A percentile compares a stretch with the other conserved stretches of the same genome.
Conservation (phyloP, 1,284 basidiomycete genomes). For the Rhizoctonia solani region DNA sequence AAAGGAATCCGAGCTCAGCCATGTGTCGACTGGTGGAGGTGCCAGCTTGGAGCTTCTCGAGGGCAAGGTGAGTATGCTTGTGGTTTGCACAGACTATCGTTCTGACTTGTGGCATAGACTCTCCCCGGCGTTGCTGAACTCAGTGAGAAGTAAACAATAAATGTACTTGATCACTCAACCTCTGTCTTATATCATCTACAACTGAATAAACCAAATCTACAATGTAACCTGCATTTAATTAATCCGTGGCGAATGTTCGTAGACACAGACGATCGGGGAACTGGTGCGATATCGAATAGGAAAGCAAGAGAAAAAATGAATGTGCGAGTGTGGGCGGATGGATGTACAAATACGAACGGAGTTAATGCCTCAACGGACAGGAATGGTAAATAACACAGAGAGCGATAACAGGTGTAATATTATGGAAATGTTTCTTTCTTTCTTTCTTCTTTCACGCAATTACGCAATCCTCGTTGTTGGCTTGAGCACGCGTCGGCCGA, state of each 20-base stretch:
- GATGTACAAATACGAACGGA: no score
- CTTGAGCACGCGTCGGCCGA: conserved; percentile 88
- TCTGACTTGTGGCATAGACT: conserved; percentile 50
- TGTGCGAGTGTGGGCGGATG: no score
- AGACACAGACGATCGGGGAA: conserved; percentile 1
- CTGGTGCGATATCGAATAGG: no score
- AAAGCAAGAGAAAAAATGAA: not conserved
- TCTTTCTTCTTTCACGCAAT: conserved; percentile 56
- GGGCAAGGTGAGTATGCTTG: conserved; percentile 71
- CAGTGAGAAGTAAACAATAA: conserved; percentile 58
- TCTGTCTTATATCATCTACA: not conserved
- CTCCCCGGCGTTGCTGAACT: conserved; percentile 85
- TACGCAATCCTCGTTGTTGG: conserved; percentile 83
- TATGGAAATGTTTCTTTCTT: not conserved
- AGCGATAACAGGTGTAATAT: conserved; percentile 1
- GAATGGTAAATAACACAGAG: not conserved
- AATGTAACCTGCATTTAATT: conserved; percentile 31
- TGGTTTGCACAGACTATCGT: not conserved
- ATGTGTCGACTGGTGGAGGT: conserved; percentile 97
- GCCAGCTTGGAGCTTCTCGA: conserved; percentile 94
- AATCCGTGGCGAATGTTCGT: conserved; percentile 10
- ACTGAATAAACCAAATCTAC: conserved; percentile 26
- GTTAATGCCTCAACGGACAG: not conserved
- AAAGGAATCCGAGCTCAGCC: conserved; percentile 87
- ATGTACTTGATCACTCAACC: no score